These are phyloP conservation scores for Talaromyces wortmannii DNA, from an alignment of 495 filamentous ascomycete species.

Conservation along the genomic window DNA sequence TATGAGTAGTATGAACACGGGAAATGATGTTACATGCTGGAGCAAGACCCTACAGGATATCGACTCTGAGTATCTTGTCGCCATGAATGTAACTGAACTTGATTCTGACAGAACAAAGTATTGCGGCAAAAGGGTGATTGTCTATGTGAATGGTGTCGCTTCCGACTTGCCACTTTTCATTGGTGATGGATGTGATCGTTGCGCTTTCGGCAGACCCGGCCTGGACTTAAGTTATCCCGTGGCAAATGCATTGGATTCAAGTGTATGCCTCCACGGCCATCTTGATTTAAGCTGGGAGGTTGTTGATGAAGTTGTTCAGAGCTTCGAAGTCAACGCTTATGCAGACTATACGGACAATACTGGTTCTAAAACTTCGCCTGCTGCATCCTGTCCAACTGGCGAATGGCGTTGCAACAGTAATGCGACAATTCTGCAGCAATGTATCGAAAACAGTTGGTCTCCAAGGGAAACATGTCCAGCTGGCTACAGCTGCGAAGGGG, in stretches of 20 bases:
- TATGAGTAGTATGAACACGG: conserved; percentile 1
- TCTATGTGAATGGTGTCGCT: conserved; percentile 3
- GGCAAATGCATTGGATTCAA: background rate
- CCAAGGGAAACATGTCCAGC: background rate
- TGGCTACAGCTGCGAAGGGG: background rate
- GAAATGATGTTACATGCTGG: conserved; percentile 1
- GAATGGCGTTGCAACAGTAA: background rate
- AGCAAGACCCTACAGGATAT: conserved; percentile 3
- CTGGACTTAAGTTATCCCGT: conserved; percentile 6
- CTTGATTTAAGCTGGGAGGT: conserved; percentile 3
- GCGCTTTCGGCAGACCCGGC: conserved; percentile 1
- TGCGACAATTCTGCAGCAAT: background rate
- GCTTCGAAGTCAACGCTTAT: background rate
- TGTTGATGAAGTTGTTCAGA: conserved; percentile 2
- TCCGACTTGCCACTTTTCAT: conserved; percentile 6
- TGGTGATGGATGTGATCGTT: conserved; percentile 6
- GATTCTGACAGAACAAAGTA: background rate
- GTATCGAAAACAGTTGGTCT: background rate
- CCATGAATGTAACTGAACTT: conserved; percentile 5
- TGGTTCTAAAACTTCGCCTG: background rate
- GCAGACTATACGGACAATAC: background rate
- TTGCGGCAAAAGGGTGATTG: conserved; percentile 7
- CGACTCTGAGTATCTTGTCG: conserved; percentile 4
- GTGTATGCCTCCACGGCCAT: conserved; percentile 3
- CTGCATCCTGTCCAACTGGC: background rate